Conservation (phyloP, 2,329 filamentous ascomycete genomes). For the Trichoderma sp. region DNA sequence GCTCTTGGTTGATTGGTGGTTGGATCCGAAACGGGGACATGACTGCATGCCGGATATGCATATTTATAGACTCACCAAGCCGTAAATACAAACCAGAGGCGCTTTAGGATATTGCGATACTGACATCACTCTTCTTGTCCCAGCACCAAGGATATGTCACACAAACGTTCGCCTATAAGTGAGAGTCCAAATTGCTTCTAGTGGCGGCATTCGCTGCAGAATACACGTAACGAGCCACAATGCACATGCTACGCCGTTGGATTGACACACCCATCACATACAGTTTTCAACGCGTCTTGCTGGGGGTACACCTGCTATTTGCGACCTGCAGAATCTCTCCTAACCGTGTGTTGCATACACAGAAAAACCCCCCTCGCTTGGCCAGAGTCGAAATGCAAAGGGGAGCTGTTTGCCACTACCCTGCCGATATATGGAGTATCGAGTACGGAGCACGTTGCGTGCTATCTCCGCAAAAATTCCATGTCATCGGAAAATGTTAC, state of each 20-base stretch:
- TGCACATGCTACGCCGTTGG: slow-evolving; percentile 27
- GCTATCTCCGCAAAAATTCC: not conserved
- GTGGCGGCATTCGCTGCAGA: slow-evolving; percentile 7
- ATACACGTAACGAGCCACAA: slow-evolving; percentile 1
- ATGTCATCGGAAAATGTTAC: slow-evolving; percentile 14
- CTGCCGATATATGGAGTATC: not conserved
- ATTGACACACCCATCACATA: not conserved
- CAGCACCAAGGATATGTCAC: no score
- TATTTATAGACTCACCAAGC: not conserved
- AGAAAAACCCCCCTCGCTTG: slow-evolving; percentile 2
- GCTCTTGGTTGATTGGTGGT: not conserved
- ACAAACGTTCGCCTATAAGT: no score
- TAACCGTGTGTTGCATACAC: slow-evolving; percentile 4
- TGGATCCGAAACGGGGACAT: not conserved
- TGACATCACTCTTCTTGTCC: not conserved
- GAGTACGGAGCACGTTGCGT: not conserved
- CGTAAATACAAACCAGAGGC: not conserved
- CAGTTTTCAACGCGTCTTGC: slow-evolving; percentile 15
- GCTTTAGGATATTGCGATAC: not conserved
- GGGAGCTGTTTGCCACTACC: not conserved
- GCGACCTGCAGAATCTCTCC: slow-evolving; percentile 2
- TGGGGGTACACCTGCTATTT: not conserved
- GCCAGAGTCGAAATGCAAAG: not conserved
- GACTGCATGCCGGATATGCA: not conserved
- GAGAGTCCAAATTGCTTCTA: not conserved